Evolutionary conservation across 208 protist species (phyloP).

Genomic region (Trypanosoma scelopori): DNA sequence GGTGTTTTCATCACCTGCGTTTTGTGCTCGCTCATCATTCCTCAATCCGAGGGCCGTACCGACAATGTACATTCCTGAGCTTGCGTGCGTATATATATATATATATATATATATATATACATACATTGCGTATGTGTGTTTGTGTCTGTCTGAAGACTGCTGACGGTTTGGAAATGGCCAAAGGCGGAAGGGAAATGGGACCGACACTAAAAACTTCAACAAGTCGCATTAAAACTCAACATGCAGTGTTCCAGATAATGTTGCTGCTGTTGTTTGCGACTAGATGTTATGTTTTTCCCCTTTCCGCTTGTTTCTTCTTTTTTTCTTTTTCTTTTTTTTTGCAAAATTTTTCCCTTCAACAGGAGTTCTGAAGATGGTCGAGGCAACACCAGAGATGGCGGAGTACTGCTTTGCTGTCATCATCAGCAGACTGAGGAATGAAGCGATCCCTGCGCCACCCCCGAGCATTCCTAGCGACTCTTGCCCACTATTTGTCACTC

Average conservation of each 20-base stretch:
- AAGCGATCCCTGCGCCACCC: conserved; percentile 38
- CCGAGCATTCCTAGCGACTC: conserved; percentile 57
- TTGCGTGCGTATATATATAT: not conserved
- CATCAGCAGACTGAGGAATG: conserved; percentile 34
- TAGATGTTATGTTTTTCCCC: not conserved
- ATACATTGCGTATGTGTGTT: too few species aligned
- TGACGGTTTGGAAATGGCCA: too few species aligned
- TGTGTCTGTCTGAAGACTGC: too few species aligned
- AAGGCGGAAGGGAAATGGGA: too few species aligned
- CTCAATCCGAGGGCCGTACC: conserved; percentile 6
- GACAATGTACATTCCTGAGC: not conserved
- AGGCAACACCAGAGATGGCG: conserved; percentile 82
- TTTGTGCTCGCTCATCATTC: conserved; percentile 30
- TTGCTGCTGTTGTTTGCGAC: too few species aligned
- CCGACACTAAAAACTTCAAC: too few species aligned
- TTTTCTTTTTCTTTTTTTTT: conserved; percentile 21
- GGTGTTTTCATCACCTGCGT: conserved; percentile 47
- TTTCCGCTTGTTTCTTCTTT: conserved; percentile 1
- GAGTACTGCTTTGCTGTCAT: conserved; percentile 85
- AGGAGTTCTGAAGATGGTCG: conserved; percentile 25
- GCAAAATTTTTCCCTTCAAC: conserved; percentile 3
- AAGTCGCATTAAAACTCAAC: too few species aligned
- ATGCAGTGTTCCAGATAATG: too few species aligned
- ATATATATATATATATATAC: too few species aligned
- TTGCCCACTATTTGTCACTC: conserved; percentile 79